Conservation (phyloP, 2,329 filamentous ascomycete species). For the Botrytis deweyae region DNA sequence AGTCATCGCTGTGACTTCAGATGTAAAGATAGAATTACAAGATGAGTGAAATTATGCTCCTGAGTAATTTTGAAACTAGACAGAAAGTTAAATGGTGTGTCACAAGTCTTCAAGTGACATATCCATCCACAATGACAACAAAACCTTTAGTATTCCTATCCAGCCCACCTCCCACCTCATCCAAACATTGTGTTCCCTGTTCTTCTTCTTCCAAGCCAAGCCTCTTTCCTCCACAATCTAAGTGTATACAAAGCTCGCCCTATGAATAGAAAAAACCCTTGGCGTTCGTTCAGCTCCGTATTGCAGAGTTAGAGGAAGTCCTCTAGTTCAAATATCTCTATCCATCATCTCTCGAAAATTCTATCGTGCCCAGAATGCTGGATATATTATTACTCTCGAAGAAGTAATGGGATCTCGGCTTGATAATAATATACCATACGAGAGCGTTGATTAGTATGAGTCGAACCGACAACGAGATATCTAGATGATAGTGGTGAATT, state of each 20-base stretch:
- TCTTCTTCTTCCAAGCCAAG: not conserved
- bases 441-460: not conserved
- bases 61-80: no score
- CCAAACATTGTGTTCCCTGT: no score
- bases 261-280: fast-evolving
- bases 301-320: not conserved
- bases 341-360: not conserved
- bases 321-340: not conserved
- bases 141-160: not conserved
- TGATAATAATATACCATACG: not conserved
- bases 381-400: not conserved
- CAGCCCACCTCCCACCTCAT: no score
- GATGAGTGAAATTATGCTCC: no score
- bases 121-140: no score
- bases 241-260: not conserved
- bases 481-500: not conserved
- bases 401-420: not conserved
- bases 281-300: not conserved
- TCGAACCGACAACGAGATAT: not conserved
- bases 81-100: no score
- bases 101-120: not conserved
- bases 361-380: not conserved
- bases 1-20: no score
- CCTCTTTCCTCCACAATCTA: not conserved
- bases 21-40: no score